These are phyloP conservation scores for Smittium mucronatum DNA, from an alignment of 371 early-diverging fungal species.

Conservation along the genomic window DNA sequence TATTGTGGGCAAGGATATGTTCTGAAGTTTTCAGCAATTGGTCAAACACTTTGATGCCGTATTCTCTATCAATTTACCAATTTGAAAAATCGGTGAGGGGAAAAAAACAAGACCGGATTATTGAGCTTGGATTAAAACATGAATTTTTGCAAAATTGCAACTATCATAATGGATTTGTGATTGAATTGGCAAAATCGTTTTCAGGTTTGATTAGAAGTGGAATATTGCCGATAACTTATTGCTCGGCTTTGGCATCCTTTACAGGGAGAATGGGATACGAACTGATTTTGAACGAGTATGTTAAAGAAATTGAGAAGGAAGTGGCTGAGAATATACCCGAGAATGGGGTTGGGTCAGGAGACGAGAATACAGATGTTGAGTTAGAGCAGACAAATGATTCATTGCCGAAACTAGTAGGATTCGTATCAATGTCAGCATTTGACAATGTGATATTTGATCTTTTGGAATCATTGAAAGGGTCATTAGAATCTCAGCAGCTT, in stretches of 20 bases:
- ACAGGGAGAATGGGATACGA: neutral
- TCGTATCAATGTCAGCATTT: conserved; percentile 27
- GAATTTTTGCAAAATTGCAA: neutral
- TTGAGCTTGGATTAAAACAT: neutral
- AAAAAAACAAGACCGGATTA: neutral
- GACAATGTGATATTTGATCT: conserved; percentile 26
- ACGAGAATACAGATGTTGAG: neutral
- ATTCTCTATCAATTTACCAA: neutral
- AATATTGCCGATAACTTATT: neutral
- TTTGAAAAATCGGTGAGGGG: neutral
- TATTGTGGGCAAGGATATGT: neutral
- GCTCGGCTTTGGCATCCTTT: neutral
- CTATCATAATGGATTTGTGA: neutral
- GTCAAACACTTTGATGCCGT: neutral
- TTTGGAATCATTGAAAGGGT: conserved; percentile 17
- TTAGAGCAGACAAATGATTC: neutral
- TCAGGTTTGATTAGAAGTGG: neutral
- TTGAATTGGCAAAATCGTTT: neutral
- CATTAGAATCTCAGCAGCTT: conserved; percentile 9
- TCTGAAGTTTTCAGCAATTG: neutral
- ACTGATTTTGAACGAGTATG: neutral
- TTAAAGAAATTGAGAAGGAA: neutral
- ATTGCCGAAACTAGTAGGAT: conserved; percentile 12
- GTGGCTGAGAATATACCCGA: neutral
- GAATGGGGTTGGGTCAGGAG: neutral